Base-by-base conservation (phyloP, 1,284 basidiomycete genomes). In the Naganishia cerealis region DNA sequence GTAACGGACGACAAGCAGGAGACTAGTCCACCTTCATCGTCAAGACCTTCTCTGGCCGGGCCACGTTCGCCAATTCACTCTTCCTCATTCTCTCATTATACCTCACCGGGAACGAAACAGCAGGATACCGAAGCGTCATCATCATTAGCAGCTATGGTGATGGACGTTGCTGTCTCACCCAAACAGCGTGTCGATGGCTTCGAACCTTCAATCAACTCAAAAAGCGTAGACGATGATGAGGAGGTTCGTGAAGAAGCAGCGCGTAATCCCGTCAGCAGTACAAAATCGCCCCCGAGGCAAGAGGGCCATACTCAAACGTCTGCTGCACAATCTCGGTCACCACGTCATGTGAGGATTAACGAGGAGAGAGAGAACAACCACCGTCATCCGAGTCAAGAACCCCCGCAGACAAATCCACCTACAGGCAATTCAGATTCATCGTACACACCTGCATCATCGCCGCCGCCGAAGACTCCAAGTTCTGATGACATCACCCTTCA, bases 341-440 rank as follows among this genome's bases (percentile, higher is more conserved):
- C 59, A 26, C 59, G 59, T 50, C 59, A 38, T 18, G 18, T 40
- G 24, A 10, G 57, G 24, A 43, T 58, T 10, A 29, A 9, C 40
- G 42, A 29, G 13, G 33, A 18, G 26, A 63, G 42, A 21, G 13
- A 18, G 50, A 9, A 26, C 10, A 15, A 24, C 7, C 53, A 29
- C 9, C 21, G n/a, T 0, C 59, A 9, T 15, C 12, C 21, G 12
- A 53, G 13, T 12, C 39, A 15, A 40, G 61, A 53, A 54, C 61
- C 26, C 15, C 10, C n/a, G 38, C n/a, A 16, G 21, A 21, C 46
- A 24, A 50, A 50, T 40, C 38, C 39, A 40, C 61, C 61, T 15
- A 42, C 57, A 16, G 26, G 46, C 53, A 66, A 66, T 21, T 50
- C 54, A 13, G 56, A 57, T 46, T 66, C 65, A 24, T 66, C 65